These are phyloP conservation scores for Panaeolus cyanescens DNA, from an alignment of 768 basidiomycete species.

Conservation along the genomic window DNA sequence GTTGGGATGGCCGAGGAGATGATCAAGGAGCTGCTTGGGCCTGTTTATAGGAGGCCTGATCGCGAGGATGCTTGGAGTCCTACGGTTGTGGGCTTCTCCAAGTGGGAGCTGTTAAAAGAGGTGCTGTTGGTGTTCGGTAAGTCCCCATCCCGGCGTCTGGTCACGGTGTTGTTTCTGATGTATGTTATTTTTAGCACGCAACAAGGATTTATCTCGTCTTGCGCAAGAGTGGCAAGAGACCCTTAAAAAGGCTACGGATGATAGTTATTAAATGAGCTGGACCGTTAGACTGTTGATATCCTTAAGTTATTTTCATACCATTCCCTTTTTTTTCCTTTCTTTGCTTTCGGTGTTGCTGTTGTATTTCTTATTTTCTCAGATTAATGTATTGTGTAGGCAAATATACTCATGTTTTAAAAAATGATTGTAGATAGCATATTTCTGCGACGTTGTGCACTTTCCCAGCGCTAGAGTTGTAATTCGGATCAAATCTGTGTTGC, in stretches of 20 bases:
- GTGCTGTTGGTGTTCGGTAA: constrained; percentile 78
- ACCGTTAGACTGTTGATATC: not conserved
- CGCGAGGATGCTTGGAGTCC: constrained; percentile 69
- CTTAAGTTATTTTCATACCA: not conserved
- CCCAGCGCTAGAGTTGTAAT: no score
- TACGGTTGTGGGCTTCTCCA: constrained; percentile 66
- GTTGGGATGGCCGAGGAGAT: constrained; percentile 88
- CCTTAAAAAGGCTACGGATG: constrained; percentile 61
- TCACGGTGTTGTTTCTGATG: not conserved
- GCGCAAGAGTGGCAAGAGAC: constrained; percentile 84
- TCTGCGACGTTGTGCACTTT: no score
- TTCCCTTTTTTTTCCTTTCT: not conserved
- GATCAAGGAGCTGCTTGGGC: constrained; percentile 87
- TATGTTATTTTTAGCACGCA: constrained; percentile 50
- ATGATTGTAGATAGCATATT: no score
- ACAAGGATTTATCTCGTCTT: constrained; percentile 73
- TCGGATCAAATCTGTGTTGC: no score
- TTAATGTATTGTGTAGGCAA: constrained; percentile 5
- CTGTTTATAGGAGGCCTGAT: constrained; percentile 82
- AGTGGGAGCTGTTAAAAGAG: constrained; percentile 83
- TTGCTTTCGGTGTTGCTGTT: not conserved
- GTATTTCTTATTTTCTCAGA: not conserved
- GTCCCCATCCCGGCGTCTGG: constrained; percentile 25
- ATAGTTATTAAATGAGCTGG: constrained; percentile 37
- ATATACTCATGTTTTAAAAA: no score